Percentiles rank a stretch among this genome's conserved stretches.
phyloP scores from a whole-genome alignment of 441 rosid species.

The Brassica hybrid region DNA sequence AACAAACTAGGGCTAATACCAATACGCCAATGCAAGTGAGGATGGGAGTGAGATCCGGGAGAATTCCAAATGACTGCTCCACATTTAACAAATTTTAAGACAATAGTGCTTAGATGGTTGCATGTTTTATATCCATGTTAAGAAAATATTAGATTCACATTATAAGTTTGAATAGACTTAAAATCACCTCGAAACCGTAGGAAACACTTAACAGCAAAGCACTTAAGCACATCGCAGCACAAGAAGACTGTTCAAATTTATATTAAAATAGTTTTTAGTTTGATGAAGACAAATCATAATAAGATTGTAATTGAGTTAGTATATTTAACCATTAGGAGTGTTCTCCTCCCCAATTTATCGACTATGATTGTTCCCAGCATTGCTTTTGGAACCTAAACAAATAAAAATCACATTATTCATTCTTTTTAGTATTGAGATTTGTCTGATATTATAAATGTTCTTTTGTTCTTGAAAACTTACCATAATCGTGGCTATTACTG shows the following conservation, averaged over 20 bases:
- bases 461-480: constrained; percentile 30
- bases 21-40: constrained; percentile 48
- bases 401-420: not conserved
- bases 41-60: constrained; percentile 48
- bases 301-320: not conserved
- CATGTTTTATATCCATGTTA: constrained; percentile 10
- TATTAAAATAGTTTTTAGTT: not conserved
- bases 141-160: not conserved
- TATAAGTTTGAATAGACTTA: not conserved
- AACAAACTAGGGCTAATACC: constrained; percentile 46
- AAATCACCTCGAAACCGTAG: constrained; percentile 50
- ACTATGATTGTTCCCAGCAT: constrained; percentile 46
- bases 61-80: constrained; percentile 39
- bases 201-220: constrained; percentile 50
- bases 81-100: constrained; percentile 25
- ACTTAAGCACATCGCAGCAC: constrained; percentile 50
- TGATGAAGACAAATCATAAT: not conserved
- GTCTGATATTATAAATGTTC: not conserved
- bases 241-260: constrained; percentile 48
- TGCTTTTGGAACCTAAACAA: constrained; percentile 50
- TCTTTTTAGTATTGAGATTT: constrained; percentile 1
- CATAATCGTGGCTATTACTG: constrained; percentile 53
- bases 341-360: constrained; percentile 61
- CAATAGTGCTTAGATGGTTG: constrained; percentile 18
- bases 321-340: constrained; percentile 52